These are phyloP conservation scores for Tilletia setariae DNA, from an alignment of 1,284 basidiomycete species.

Conservation along the genomic window DNA sequence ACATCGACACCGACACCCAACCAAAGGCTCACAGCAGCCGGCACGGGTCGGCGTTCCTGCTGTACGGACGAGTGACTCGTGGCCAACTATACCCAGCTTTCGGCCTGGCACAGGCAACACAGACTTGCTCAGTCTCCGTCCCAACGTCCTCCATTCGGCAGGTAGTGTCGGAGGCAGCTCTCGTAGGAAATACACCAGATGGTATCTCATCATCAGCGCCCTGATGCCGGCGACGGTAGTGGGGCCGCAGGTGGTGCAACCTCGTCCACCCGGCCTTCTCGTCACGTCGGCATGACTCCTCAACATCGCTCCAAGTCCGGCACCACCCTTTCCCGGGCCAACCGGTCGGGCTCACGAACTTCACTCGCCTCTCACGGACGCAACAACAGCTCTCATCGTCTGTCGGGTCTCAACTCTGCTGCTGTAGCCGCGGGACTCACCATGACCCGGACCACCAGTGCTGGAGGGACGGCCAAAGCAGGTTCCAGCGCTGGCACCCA, in stretches of 20 bases:
- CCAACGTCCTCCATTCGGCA: too few species aligned
- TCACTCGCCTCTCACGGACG: neutral
- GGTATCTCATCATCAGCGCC: too few species aligned
- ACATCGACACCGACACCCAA: too few species aligned
- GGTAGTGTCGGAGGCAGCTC: too few species aligned
- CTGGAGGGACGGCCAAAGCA: neutral
- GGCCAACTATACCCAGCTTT: too few species aligned
- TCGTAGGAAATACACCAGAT: too few species aligned
- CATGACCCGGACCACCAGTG: neutral
- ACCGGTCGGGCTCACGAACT: neutral
- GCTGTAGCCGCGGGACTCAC: neutral
- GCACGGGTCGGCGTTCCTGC: too few species aligned
- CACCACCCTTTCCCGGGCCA: neutral
- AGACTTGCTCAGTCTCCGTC: too few species aligned
- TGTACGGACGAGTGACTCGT: too few species aligned
- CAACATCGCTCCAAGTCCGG: neutral
- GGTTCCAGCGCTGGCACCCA: neutral
- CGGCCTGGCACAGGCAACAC: too few species aligned
- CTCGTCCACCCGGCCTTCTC: neutral
- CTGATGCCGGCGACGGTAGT: too few species aligned
- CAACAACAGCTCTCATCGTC: neutral
- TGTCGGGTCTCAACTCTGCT: neutral
- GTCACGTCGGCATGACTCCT: neutral
- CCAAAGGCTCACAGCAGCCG: too few species aligned
- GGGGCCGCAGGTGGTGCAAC: neutral